Percentiles rank a stretch among this genome's conserved stretches.
Evolutionary conservation across 2,329 filamentous ascomycete genomes (phyloP).

Genomic region (Fusarium albosuccineum): DNA sequence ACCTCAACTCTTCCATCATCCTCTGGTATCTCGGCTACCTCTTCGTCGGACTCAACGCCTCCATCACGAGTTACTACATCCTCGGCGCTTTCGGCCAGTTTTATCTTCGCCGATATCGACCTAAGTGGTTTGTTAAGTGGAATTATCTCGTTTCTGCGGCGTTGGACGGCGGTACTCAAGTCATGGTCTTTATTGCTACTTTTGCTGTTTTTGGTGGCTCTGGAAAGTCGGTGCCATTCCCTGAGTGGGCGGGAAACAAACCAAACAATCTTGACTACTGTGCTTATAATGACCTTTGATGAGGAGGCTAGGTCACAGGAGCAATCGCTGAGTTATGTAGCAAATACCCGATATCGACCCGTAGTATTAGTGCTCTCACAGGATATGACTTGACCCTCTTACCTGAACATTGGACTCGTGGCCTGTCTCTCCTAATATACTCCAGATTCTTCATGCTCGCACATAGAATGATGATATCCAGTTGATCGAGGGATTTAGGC

Average conservation of each 20-base stretch:
- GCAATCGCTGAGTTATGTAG: no score
- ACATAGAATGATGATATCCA: no score
- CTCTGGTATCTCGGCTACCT: constrained; percentile 28
- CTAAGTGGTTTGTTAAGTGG: constrained; percentile 66
- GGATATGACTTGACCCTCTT: no score
- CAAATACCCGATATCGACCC: no score
- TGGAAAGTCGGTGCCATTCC: constrained; percentile 58
- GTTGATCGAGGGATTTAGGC: no score
- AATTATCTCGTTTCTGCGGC: constrained; percentile 65
- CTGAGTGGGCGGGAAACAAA: constrained; percentile 68
- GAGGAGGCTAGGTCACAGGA: no score
- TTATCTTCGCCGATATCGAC: constrained; percentile 65
- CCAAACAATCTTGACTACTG: constrained; percentile 32
- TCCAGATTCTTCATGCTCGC: no score
- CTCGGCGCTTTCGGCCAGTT: constrained; percentile 63
- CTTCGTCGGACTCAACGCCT: constrained; percentile 58
- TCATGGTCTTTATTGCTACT: constrained; percentile 64
- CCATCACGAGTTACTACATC: constrained; percentile 64
- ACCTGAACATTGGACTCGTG: no score
- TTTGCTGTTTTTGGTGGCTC: constrained; percentile 69
- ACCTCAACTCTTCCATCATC: constrained; percentile 65
- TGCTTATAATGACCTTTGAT: no score
- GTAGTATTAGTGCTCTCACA: no score
- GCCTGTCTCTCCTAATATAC: no score
- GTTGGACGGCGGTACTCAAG: constrained; percentile 63